Percentiles rank a stretch among this genome's conserved stretches.
phyloP scores from a whole-genome alignment of 2,329 filamentous ascomycete species.

The Neofusicoccum umdonicola region DNA sequence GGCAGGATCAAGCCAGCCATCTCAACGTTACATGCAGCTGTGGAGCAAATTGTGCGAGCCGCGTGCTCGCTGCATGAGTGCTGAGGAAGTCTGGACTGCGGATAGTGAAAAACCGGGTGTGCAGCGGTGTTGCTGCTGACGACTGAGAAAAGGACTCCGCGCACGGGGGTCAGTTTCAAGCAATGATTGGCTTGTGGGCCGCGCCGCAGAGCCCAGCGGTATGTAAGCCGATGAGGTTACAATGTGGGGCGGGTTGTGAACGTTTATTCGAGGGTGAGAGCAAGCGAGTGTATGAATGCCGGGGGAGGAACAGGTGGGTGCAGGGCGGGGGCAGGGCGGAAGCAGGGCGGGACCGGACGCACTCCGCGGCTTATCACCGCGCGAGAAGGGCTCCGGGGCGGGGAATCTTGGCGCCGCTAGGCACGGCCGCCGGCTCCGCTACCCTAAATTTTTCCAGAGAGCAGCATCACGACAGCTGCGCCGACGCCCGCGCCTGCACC shows the following conservation, averaged over 20 bases:
- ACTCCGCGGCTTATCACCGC: background rate
- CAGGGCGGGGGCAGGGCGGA: background rate
- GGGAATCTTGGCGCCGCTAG: background rate
- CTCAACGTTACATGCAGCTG: background rate
- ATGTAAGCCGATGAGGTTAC: background rate
- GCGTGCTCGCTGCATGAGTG: background rate
- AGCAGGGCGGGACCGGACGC: background rate
- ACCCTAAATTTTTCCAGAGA: slow-evolving; percentile 17
- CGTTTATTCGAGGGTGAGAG: background rate
- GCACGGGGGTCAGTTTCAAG: background rate
- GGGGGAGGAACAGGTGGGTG: background rate
- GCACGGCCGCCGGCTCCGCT: background rate
- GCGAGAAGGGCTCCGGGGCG: background rate
- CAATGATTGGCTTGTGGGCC: background rate
- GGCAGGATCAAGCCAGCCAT: background rate
- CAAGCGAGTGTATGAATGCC: background rate
- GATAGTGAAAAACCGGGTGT: background rate
- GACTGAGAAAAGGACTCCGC: background rate
- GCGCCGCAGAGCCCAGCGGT: background rate
- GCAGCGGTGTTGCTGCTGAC: background rate
- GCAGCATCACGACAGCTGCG: background rate
- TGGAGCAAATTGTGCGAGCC: background rate
- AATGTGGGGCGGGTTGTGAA: background rate
- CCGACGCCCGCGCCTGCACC: background rate
- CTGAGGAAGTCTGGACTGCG: background rate